phyloP scores from a whole-genome alignment of 345 rosid genomes.

The Cardamine chenopodiifolia region DNA sequence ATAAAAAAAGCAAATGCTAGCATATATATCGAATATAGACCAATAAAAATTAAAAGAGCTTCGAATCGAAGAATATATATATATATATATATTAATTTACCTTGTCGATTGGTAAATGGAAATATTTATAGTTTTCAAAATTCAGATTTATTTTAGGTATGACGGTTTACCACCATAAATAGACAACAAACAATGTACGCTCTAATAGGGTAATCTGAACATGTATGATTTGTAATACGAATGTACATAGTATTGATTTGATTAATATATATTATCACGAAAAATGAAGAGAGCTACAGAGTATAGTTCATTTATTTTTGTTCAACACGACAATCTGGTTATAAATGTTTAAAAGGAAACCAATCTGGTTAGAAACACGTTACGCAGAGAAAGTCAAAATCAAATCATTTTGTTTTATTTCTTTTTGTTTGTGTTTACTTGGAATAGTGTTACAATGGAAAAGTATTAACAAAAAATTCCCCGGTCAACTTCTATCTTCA shows the following conservation, averaged over 20 bases:
- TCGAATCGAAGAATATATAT: too few relatives aligned
- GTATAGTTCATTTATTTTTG: not conserved
- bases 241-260: not conserved
- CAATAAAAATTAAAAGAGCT: too few relatives aligned
- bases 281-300: not conserved
- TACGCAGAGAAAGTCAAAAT: slow-evolving; percentile 19
- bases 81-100: too few relatives aligned
- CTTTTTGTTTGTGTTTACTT: slow-evolving; percentile 18
- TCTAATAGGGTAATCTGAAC: too few relatives aligned
- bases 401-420: slow-evolving; percentile 4
- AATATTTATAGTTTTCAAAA: not conserved
- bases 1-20: too few relatives aligned
- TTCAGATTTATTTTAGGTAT: not conserved
- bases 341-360: not conserved
- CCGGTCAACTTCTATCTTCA: slow-evolving; percentile 14
- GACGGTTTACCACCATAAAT: too few relatives aligned
- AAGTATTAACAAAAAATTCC: not conserved
- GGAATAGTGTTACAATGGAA: slow-evolving; percentile 18
- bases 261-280: too few relatives aligned
- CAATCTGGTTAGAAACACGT: slow-evolving; percentile 1
- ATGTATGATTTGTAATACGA: not conserved
- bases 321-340: not conserved
- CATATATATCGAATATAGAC: too few relatives aligned
- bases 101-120: not conserved
- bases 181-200: too few relatives aligned